phyloP scores from a whole-genome alignment of 306 rosid species.

The Urtica urens region DNA sequence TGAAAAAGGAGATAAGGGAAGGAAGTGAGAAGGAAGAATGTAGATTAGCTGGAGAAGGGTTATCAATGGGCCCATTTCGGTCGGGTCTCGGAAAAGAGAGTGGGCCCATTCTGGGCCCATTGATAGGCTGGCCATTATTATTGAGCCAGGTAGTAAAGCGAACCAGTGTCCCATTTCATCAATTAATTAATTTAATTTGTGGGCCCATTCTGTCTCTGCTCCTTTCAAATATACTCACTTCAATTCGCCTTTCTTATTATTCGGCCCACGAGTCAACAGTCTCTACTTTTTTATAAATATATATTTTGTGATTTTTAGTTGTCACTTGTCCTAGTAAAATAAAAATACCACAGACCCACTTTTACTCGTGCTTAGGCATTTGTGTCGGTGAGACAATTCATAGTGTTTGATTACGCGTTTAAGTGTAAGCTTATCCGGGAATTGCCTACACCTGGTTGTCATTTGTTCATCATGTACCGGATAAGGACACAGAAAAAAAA shows the following conservation, averaged over 20 bases:
- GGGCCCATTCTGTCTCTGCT: constrained; percentile 22
- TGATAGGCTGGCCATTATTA: constrained; percentile 13
- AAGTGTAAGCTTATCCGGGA: not conserved
- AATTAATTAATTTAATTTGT: not conserved
- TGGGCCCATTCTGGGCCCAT: constrained; percentile 9
- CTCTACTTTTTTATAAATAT: not conserved
- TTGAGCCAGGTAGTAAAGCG: constrained; percentile 1
- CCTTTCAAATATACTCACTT: not conserved
- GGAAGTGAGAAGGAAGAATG: not conserved
- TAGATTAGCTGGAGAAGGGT: constrained; percentile 12
- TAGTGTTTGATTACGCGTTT: not conserved
- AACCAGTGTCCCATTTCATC: constrained; percentile 5
- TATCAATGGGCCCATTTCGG: constrained; percentile 21
- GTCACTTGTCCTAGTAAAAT: not conserved
- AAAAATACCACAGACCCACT: not conserved
- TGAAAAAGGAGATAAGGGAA: not conserved
- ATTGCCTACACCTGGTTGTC: not conserved
- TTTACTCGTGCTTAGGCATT: not conserved
- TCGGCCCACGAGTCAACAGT: constrained; percentile 7
- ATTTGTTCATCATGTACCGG: not conserved
- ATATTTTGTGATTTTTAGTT: not conserved
- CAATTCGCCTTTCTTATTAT: not conserved
- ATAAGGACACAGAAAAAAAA: not conserved
- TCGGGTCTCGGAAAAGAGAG: constrained; percentile 10
- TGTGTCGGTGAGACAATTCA: constrained; percentile 1